Conservation (phyloP, 1,284 basidiomycete genomes). For the Moesziomyces globuligerus region DNA sequence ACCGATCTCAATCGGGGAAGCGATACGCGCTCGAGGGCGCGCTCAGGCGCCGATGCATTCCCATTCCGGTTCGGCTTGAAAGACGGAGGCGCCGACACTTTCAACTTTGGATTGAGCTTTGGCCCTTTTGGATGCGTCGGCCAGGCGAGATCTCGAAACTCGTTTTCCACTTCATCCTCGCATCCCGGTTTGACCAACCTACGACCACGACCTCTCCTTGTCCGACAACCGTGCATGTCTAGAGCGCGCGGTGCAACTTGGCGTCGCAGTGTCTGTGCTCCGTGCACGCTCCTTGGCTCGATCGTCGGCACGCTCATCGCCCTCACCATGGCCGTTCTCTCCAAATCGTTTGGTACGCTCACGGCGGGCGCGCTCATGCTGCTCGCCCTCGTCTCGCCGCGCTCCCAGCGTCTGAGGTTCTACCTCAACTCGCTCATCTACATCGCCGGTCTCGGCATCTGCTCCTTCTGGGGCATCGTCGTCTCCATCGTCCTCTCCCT, state of each 20-base stretch:
- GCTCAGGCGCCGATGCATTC: no score
- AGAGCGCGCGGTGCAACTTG: no score
- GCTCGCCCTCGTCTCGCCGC: conserved; percentile 56
- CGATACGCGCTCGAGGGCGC: no score
- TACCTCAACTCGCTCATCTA: conserved; percentile 72
- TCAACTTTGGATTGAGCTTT: no score
- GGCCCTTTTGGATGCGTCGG: no score
- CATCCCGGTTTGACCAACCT: no score
- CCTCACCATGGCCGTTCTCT: conserved; percentile 52
- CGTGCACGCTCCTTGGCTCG: background rate
- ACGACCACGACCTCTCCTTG: no score
- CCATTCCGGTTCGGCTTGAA: no score
- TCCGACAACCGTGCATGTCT: background rate
- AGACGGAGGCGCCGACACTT: no score
- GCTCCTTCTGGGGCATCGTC: conserved; percentile 80
- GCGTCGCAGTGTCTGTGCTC: background rate
- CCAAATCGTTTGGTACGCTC: conserved; percentile 48
- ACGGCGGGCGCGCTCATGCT: conserved; percentile 50
- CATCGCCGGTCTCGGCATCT: conserved; percentile 77
- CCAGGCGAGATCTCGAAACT: no score
- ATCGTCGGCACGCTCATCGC: background rate
- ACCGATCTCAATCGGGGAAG: no score
- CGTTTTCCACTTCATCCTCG: no score
- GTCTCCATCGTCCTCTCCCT: conserved; percentile 78
- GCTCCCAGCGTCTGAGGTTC: conserved; percentile 53